phyloP scores from a whole-genome alignment of 192 early-diverging fungal species.

The Linnemannia hyalina region DNA sequence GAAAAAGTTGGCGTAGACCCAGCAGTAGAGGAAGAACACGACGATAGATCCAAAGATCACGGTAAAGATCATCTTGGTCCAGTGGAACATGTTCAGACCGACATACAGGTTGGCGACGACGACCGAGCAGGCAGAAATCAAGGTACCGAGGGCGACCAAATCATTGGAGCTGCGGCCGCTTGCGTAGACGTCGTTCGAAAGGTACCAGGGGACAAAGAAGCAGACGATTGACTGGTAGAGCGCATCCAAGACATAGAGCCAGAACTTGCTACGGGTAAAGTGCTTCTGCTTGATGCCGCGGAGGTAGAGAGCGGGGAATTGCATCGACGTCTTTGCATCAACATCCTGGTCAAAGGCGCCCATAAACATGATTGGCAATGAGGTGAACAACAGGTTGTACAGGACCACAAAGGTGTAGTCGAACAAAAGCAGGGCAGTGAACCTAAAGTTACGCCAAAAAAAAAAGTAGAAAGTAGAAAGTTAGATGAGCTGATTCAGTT shows the following conservation, averaged over 20 bases:
- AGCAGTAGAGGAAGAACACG: slow-evolving; percentile 56
- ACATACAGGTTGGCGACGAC: slow-evolving; percentile 86
- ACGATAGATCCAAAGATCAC: slow-evolving; percentile 60
- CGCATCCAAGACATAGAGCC: slow-evolving; percentile 78
- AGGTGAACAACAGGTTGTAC: slow-evolving; percentile 90
- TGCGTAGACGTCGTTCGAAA: slow-evolving; percentile 61
- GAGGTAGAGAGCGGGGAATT: slow-evolving; percentile 84
- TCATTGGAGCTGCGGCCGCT: slow-evolving; percentile 66
- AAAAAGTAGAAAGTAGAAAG: not conserved
- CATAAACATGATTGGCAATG: slow-evolving; percentile 80
- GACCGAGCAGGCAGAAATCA: slow-evolving; percentile 79
- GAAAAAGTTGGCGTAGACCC: slow-evolving; percentile 57
- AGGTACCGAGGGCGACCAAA: slow-evolving; percentile 76
- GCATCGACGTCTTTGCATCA: slow-evolving; percentile 70
- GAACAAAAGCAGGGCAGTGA: slow-evolving; percentile 82
- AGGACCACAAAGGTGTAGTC: slow-evolving; percentile 92
- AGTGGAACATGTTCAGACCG: slow-evolving; percentile 77
- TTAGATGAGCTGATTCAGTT: not conserved
- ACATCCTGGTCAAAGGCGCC: slow-evolving; percentile 92
- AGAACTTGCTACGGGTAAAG: slow-evolving; percentile 83
- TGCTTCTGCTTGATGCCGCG: slow-evolving; percentile 78
- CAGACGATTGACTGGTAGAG: slow-evolving; percentile 80
- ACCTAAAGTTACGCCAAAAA: slow-evolving; percentile 57
- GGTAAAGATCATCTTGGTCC: slow-evolving; percentile 78
- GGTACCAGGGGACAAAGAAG: slow-evolving; percentile 74